Percentiles rank a stretch among this genome's conserved stretches.
Conservation (phyloP, 2,329 filamentous ascomycete genomes). For the Phyllosticta citriasiana region DNA sequence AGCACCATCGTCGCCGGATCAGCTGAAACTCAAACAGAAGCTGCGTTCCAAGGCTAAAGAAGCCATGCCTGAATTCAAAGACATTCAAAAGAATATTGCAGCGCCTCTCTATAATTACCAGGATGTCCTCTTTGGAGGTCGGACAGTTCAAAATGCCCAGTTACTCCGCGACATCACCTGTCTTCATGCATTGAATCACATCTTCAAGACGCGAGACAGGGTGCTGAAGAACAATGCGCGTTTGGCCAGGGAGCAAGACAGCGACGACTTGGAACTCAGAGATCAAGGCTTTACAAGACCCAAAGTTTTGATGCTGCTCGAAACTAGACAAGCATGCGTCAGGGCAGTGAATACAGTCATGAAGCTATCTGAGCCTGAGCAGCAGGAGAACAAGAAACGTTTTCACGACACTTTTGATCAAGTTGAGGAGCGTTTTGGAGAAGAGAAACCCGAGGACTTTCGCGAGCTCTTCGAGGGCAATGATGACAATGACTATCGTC, state of each 20-base stretch:
- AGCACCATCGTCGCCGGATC: conserved; percentile 18
- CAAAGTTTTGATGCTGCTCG: conserved; percentile 82
- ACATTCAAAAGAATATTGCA: conserved; percentile 55
- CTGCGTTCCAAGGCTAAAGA: conserved; percentile 22
- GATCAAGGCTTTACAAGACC: conserved; percentile 95
- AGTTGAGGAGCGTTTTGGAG: conserved; percentile 56
- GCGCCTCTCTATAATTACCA: conserved; percentile 71
- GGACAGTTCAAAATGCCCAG: conserved; percentile 58
- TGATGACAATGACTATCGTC: conserved; percentile 91
- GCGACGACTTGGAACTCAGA: conserved; percentile 58
- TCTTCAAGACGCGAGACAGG: conserved; percentile 84
- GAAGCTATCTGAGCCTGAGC: conserved; percentile 67
- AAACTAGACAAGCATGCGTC: conserved; percentile 78
- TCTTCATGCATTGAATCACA: conserved; percentile 81
- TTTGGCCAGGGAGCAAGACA: conserved; percentile 55
- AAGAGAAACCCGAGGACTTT: conserved; percentile 77
- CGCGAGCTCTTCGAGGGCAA: conserved; percentile 84
- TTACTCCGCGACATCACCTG: conserved; percentile 62
- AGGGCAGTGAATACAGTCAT: conserved; percentile 69
- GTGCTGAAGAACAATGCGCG: conserved; percentile 89
- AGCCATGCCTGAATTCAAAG: conserved; percentile 42
- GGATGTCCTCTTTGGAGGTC: conserved; percentile 67
- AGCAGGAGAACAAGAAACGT: conserved; percentile 89
- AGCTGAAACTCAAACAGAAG: conserved; percentile 24
- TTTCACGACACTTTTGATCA: conserved; percentile 77